Percentiles rank a stretch among this genome's conserved stretches.
Evolutionary conservation across 2,329 filamentous ascomycete genomes (phyloP).

Genomic region (Colletotrichum caudatum): DNA sequence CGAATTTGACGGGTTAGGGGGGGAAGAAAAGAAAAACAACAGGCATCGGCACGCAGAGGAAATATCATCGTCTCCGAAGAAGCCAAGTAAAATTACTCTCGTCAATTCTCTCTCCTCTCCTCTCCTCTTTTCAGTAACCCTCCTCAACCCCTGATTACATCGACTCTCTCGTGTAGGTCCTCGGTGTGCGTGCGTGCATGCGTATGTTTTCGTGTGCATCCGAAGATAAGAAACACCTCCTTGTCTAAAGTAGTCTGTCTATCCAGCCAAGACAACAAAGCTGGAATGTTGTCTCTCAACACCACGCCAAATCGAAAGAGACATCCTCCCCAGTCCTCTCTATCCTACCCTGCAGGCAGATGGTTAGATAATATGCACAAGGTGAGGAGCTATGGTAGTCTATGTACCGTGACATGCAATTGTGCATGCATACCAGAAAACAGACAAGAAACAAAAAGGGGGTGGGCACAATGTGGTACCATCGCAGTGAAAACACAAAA

Average conservation of each 20-base stretch:
- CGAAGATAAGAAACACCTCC: conserved; percentile 5
- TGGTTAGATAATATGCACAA: conserved; percentile 21
- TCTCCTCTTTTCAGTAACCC: background rate
- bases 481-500: conserved; percentile 16
- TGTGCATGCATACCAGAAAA: conserved; percentile 20
- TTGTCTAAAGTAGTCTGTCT: conserved; percentile 26
- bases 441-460: background rate
- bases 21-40: background rate
- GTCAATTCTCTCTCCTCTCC: conserved; percentile 8
- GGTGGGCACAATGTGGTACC: conserved; percentile 2
- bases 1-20: conserved; percentile 7
- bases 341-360: conserved; percentile 29
- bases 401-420: conserved; percentile 7
- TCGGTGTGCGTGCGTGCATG: conserved; percentile 12
- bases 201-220: conserved; percentile 12
- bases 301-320: conserved; percentile 32
- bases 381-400: conserved; percentile 18
- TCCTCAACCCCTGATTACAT: background rate
- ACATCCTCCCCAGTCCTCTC: conserved; percentile 9
- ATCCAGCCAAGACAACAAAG: conserved; percentile 31
- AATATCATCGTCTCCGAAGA: conserved; percentile 4
- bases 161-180: background rate
- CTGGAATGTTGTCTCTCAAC: conserved; percentile 42
- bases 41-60: conserved; percentile 16
- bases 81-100: conserved; percentile 2